These are phyloP conservation scores for Aspergillus hiratsukae DNA, from an alignment of 2,329 filamentous ascomycete genomes.

Conservation along the genomic window DNA sequence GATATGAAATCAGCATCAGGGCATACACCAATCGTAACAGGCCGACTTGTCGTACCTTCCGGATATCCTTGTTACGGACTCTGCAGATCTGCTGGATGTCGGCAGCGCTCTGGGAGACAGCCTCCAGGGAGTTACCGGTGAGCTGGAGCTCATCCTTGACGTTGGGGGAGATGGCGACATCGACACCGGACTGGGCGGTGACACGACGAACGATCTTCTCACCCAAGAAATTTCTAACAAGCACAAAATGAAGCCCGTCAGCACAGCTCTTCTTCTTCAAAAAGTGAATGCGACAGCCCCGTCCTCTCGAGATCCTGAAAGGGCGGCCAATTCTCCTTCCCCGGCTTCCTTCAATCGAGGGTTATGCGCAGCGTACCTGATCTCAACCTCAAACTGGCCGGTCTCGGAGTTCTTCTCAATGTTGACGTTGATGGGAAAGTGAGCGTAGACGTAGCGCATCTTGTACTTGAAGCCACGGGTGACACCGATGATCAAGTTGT, in stretches of 20 bases:
- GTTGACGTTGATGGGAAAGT: constrained; percentile 99
- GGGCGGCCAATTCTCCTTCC: neutral
- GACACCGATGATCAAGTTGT: constrained; percentile 97
- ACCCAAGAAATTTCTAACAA: constrained; percentile 86
- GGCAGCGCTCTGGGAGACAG: constrained; percentile 94
- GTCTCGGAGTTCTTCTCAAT: constrained; percentile 94
- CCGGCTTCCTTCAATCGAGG: neutral
- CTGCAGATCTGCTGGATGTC: constrained; percentile 99
- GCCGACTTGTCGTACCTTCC: constrained; percentile 63
- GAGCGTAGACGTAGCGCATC: constrained; percentile 99
- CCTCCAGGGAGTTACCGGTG: constrained; percentile 90
- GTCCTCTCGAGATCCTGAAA: neutral
- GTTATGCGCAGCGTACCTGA: constrained; percentile 64
- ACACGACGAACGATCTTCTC: constrained; percentile 98
- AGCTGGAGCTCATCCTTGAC: constrained; percentile 98
- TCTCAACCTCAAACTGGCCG: constrained; percentile 86
- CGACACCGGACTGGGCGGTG: constrained; percentile 82
- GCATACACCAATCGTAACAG: neutral
- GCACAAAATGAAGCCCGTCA: constrained; percentile 28
- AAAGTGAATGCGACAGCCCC: neutral
- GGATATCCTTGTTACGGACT: constrained; percentile 99
- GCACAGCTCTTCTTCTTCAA: constrained; percentile 2
- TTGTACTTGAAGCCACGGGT: constrained; percentile 99
- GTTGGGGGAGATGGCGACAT: constrained; percentile 82
- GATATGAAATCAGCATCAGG: constrained; percentile 6